Conservation (phyloP, 345 rosid species). For the Boechera retrofracta region DNA sequence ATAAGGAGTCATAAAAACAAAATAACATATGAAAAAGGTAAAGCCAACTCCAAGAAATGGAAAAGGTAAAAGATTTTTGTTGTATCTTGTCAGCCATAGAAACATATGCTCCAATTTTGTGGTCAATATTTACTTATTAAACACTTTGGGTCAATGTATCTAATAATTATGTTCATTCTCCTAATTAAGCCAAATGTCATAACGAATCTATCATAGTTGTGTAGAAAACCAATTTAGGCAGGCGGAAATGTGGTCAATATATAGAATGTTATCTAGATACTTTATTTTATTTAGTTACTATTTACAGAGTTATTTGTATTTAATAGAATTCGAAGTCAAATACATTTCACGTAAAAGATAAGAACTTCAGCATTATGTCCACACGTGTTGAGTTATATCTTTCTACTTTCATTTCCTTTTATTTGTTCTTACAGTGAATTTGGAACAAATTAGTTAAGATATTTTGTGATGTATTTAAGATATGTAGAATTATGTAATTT, state of each 20-base stretch:
- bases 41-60: background rate
- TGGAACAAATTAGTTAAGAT: background rate
- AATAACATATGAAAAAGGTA: background rate
- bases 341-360: conserved; percentile 23
- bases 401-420: conserved; percentile 10
- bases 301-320: background rate
- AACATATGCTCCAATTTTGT: background rate
- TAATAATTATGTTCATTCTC: background rate
- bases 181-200: conserved; percentile 26
- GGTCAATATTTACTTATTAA: conserved; percentile 4
- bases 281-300: background rate
- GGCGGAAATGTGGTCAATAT: background rate
- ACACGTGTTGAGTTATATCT: conserved; percentile 22
- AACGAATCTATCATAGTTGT: background rate
- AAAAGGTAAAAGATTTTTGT: conserved; percentile 2
- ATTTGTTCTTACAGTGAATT: conserved; percentile 9
- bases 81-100: background rate
- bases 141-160: conserved; percentile 12
- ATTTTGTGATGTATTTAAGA: background rate
- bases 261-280: background rate
- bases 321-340: background rate
- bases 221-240: conserved; percentile 2
- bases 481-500: background rate
- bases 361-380: conserved; percentile 7
- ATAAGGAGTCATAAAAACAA: background rate